Percentiles rank a stretch among this genome's conserved stretches.
These are phyloP conservation scores for Nepenthes alata DNA, from an alignment of 179 eudicot genomes.

Conservation along the genomic window DNA sequence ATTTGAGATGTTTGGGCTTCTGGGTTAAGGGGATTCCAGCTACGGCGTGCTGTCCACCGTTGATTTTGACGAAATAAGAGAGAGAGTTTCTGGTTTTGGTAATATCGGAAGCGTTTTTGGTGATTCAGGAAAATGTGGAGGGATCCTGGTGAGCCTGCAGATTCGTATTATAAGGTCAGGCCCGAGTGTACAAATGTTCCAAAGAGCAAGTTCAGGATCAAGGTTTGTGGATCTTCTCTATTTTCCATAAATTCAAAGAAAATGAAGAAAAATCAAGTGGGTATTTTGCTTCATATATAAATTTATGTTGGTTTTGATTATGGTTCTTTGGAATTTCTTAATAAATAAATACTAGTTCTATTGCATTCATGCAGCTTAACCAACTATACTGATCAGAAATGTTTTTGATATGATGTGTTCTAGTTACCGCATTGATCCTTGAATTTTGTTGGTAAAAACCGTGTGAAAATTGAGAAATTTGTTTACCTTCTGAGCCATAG, in stretches of 20 bases:
- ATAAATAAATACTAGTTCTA: no score
- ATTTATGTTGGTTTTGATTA: no score
- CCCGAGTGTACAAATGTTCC: constrained; percentile 81
- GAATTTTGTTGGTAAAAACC: no score
- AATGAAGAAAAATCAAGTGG: neutral
- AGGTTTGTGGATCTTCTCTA: constrained; percentile 35
- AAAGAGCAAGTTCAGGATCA: constrained; percentile 78
- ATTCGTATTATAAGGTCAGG: constrained; percentile 65
- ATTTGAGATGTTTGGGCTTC: constrained; percentile 12
- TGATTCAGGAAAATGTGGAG: constrained; percentile 42
- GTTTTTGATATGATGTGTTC: no score
- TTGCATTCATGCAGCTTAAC: no score
- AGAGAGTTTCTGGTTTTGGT: neutral
- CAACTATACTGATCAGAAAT: no score
- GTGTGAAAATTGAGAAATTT: no score
- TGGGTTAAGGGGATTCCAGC: constrained; percentile 14
- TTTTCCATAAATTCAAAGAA: neutral
- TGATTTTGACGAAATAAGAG: neutral
- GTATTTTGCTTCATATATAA: no score
- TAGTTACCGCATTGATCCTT: no score
- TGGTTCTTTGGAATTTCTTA: no score
- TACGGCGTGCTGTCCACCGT: constrained; percentile 11
- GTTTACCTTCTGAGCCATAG: no score
- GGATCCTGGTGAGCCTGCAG: constrained; percentile 67
- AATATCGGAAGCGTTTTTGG: constrained; percentile 5